Conservation (phyloP, 257 asterid genomes). For the Ajuga chamaepitys region DNA sequence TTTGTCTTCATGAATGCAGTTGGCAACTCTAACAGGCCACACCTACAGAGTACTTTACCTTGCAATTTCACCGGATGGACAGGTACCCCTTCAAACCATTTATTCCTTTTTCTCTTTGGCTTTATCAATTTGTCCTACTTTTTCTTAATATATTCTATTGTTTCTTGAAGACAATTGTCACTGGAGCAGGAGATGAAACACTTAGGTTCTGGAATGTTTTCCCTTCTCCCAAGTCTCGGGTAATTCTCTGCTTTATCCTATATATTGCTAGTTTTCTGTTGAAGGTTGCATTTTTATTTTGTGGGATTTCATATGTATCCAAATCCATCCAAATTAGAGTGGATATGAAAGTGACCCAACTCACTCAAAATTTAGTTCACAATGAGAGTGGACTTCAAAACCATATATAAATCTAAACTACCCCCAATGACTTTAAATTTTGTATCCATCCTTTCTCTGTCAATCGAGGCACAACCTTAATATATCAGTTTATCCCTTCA, state of each 20-base stretch:
- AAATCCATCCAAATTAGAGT: no score
- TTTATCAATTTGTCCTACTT: neutral
- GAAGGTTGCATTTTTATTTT: no score
- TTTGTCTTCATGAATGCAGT: constrained; percentile 33
- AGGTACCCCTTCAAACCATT: constrained; percentile 35
- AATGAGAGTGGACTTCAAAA: no score
- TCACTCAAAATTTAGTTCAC: no score
- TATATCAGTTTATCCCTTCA: neutral
- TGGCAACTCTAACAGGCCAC: constrained; percentile 91
- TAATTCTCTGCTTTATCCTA: constrained; percentile 11
- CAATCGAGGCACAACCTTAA: no score
- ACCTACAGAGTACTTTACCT: constrained; percentile 85
- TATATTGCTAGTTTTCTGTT: neutral
- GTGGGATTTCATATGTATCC: no score
- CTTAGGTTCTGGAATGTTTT: constrained; percentile 94
- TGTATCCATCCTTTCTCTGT: no score
- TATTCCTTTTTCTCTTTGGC: neutral
- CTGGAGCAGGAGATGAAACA: constrained; percentile 98
- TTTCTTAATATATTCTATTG: neutral
- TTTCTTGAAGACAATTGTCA: constrained; percentile 70
- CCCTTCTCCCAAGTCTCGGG: constrained; percentile 88
- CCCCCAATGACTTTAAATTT: no score
- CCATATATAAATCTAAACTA: no score
- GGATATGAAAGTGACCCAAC: no score
- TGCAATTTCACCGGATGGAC: constrained; percentile 95